Evolutionary conservation across 2,329 filamentous ascomycete species (phyloP).

Genomic region (Aspergillus luchuensis): DNA sequence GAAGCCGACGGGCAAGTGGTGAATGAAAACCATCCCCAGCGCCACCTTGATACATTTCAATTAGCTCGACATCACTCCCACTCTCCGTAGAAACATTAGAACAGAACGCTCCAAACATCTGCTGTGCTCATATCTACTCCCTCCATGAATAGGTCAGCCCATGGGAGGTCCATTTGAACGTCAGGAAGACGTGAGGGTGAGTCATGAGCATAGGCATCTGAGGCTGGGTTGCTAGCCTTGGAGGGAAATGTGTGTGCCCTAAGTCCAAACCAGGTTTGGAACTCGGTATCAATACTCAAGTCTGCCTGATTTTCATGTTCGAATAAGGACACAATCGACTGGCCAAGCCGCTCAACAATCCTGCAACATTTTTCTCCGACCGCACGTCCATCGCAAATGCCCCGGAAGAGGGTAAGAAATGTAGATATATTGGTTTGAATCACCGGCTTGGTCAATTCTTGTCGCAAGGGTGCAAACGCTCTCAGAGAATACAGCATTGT

Average conservation of each 20-base stretch:
- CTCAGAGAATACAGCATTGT: slow-evolving; percentile 32
- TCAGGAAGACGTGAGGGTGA: slow-evolving; percentile 13
- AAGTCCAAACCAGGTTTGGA: slow-evolving; percentile 28
- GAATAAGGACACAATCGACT: slow-evolving; percentile 22
- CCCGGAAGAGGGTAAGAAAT: slow-evolving; percentile 15
- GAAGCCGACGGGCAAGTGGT: too few species aligned
- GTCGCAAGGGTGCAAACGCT: slow-evolving; percentile 20
- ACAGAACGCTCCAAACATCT: slow-evolving; percentile 15
- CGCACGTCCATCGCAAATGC: slow-evolving; percentile 17
- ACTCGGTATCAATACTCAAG: slow-evolving; percentile 24
- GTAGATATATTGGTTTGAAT: slow-evolving; percentile 16
- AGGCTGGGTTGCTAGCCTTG: background rate
- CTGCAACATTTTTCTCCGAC: slow-evolving; percentile 22
- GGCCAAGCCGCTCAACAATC: slow-evolving; percentile 22
- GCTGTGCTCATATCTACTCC: slow-evolving; percentile 15
- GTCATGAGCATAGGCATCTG: background rate
- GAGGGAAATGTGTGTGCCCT: slow-evolving; percentile 17
- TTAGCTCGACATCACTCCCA: too few species aligned
- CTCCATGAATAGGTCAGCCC: slow-evolving; percentile 16
- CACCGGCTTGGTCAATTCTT: slow-evolving; percentile 13
- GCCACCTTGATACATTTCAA: too few species aligned
- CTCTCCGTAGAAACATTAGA: background rate
- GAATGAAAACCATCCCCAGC: too few species aligned
- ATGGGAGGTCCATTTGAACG: slow-evolving; percentile 14
- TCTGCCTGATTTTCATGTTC: slow-evolving; percentile 14